Percentiles rank a stretch among this genome's conserved stretches.
phyloP scores from a whole-genome alignment of 768 basidiomycete genomes.

The Tylopilus felleus region DNA sequence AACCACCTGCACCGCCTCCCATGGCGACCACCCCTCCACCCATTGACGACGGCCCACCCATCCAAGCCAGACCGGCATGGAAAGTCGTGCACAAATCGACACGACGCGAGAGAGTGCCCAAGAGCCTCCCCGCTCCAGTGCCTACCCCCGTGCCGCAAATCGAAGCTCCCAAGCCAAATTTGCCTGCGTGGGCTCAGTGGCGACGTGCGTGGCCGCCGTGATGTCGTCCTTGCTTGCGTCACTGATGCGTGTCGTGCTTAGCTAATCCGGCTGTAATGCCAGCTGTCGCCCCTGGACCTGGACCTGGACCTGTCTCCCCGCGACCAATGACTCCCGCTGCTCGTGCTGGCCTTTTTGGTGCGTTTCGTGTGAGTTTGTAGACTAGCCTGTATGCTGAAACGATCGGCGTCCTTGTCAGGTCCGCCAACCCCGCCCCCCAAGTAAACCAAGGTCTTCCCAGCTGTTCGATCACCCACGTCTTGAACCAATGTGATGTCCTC shows the following conservation, averaged over 20 bases:
- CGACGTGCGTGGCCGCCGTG: constrained; percentile 47
- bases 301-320: constrained; percentile 31
- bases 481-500: neutral
- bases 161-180: constrained; percentile 46
- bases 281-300: constrained; percentile 34
- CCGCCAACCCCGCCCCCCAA: constrained; percentile 47
- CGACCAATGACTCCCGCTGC: constrained; percentile 45
- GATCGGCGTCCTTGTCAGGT: constrained; percentile 25
- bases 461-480: neutral
- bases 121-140: constrained; percentile 37
- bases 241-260: constrained; percentile 23
- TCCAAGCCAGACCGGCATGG: constrained; percentile 68
- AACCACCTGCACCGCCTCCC: constrained; percentile 36
- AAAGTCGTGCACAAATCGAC: constrained; percentile 66
- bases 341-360: constrained; percentile 68
- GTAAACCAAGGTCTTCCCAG: constrained; percentile 16
- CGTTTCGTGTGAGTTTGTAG: neutral
- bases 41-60: constrained; percentile 42
- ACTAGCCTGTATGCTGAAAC: neutral
- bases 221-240: neutral
- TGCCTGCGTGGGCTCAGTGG: constrained; percentile 87
- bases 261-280: constrained; percentile 66
- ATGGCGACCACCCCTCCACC: constrained; percentile 44
- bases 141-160: constrained; percentile 34
- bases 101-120: constrained; percentile 47